Evolutionary conservation across 805 yeast species (phyloP).

Genomic region (Nakazawaea ishiwadae): DNA sequence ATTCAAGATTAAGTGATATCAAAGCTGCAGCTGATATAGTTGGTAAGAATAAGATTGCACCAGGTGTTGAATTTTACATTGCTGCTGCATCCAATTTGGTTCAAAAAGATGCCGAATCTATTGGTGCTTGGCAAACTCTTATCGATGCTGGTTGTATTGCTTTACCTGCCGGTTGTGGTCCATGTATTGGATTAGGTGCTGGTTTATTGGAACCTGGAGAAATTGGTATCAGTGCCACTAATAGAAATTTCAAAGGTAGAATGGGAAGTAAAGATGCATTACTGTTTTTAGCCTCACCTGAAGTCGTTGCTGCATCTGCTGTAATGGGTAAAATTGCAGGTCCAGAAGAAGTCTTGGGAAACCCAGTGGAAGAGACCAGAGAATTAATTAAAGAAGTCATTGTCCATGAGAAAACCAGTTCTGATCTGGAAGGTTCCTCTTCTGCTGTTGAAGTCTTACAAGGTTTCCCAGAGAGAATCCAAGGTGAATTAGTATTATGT

Average conservation of each 20-base stretch:
- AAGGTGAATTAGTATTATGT: constrained; percentile 91
- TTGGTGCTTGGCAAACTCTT: constrained; percentile 89
- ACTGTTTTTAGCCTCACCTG: constrained; percentile 95
- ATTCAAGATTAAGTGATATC: constrained; percentile 88
- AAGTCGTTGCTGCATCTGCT: constrained; percentile 98
- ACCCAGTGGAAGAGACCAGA: constrained; percentile 39
- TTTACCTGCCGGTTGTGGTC: constrained; percentile 98
- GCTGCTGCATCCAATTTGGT: constrained; percentile 97
- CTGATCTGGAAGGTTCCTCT: constrained; percentile 25
- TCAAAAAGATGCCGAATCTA: constrained; percentile 84
- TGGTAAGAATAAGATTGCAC: constrained; percentile 76
- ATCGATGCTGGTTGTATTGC: constrained; percentile 92
- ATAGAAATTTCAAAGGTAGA: constrained; percentile 97
- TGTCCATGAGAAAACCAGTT: constrained; percentile 27
- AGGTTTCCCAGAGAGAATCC: constrained; percentile 86
- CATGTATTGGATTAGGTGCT: constrained; percentile 96
- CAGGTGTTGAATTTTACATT: constrained; percentile 89
- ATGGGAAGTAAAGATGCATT: constrained; percentile 98
- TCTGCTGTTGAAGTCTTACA: constrained; percentile 69
- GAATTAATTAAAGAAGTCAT: constrained; percentile 42
- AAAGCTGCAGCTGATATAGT: constrained; percentile 91
- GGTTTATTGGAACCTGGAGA: constrained; percentile 94
- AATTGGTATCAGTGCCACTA: constrained; percentile 97
- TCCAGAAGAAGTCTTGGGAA: constrained; percentile 79
- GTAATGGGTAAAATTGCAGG: constrained; percentile 91